Evolutionary conservation across 192 early-diverging fungal genomes (phyloP), one percentile per base, ranked within the genome.

Genomic region (Coemansia sp.): DNA sequence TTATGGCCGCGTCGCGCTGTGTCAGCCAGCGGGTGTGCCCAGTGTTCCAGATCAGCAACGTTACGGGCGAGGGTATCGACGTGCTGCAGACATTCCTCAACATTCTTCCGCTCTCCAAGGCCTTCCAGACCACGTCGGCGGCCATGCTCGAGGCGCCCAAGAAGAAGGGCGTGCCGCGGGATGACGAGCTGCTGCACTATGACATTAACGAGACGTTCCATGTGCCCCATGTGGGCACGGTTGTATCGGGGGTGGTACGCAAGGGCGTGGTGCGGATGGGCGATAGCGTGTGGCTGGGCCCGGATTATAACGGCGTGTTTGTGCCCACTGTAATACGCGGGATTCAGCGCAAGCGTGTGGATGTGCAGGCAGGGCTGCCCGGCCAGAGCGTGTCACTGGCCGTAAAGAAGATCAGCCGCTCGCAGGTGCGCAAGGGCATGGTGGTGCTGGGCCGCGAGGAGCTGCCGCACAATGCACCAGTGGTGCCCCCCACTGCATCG

Each of bases 21-120:
- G 84, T 90, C 30, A 86, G 79, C 51, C 90, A 90, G 56, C 80
- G 92, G 25, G 76, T 96, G 27, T 96, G 93, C 44, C 93, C 93
- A 5, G 84, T 96, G n/a, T 96, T 96, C 68, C 89, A 92, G 63
- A 81, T 96, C 16, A 89, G 86, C 53, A 96, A 92, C 51, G 85
- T 96, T 16, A 88, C 85, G 14, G 93, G 91, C 9, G 82, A 85
- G 38, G 85, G 85, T 3, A 59, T 90, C 56, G 85, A 80, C 48
- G 61, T 70, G 12, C 75, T 96, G 44, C 81, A 82, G 47, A 79
- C 82, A 20, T 96, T 92, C 65, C 71, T 96, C 38, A 96, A 96
- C 46, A 67, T 94, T 3, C 59, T 96, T 34, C 85, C 85, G 3
- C 66, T 78, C 42, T 18, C 20, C 11, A 11, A 14, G 18, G 16